phyloP scores from a whole-genome alignment of 345 rosid species.

The Citrus inodora region DNA sequence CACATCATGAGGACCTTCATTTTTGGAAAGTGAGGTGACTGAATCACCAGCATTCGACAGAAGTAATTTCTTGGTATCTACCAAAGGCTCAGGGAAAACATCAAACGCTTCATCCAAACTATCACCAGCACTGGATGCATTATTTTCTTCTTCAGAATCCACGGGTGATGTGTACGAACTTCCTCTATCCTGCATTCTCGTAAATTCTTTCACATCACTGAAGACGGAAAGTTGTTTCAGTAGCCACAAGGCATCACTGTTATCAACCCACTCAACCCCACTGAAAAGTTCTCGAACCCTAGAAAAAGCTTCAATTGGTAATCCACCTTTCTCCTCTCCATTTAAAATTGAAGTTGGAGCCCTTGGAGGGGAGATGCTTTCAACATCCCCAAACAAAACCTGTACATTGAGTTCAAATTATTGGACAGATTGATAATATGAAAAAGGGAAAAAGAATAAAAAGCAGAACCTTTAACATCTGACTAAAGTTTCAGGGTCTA shows the following conservation, averaged over 20 bases:
- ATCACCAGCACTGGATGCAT: conserved; percentile 87
- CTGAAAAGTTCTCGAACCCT: conserved; percentile 94
- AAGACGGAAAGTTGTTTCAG: conserved; percentile 87
- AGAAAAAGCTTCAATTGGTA: conserved; percentile 98
- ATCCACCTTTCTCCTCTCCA: conserved; percentile 96
- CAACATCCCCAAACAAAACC: conserved; percentile 96
- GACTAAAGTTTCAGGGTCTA: conserved; percentile 2
- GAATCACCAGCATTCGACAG: conserved; percentile 18
- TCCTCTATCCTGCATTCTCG: conserved; percentile 67
- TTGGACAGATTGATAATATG: conserved; percentile 8
- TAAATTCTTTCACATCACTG: conserved; percentile 73
- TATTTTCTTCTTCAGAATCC: conserved; percentile 93
- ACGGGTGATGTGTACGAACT: conserved; percentile 60
- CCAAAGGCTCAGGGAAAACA: conserved; percentile 36
- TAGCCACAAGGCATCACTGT: conserved; percentile 86
- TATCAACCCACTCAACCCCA: conserved; percentile 84
- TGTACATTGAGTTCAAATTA: conserved; percentile 27
- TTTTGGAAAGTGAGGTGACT: conserved; percentile 37
- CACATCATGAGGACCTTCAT: conserved; percentile 33
- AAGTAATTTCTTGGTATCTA: conserved; percentile 18
- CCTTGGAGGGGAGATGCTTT: conserved; percentile 58
- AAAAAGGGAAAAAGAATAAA: background rate
- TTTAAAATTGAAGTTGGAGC: conserved; percentile 64
- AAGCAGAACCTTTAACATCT: background rate
- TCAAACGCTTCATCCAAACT: conserved; percentile 95